Conservation (phyloP, 345 rosid species). For the Anastatica hierochuntica region DNA sequence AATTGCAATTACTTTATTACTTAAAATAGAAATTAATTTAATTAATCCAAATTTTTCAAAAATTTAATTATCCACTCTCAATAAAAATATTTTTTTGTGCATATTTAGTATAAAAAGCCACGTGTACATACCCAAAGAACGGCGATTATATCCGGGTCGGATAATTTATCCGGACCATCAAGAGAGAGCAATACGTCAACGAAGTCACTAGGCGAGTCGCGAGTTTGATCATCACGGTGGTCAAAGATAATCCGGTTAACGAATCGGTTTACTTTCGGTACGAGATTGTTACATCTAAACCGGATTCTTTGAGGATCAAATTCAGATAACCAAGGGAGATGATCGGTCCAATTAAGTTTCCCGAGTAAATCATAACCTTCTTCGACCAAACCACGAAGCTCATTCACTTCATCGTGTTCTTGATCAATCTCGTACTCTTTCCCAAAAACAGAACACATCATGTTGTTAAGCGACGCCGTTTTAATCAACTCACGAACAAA, state of each 20-base stretch:
- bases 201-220: slow-evolving; percentile 36
- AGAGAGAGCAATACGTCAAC: slow-evolving; percentile 59
- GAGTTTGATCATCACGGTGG: slow-evolving; percentile 31
- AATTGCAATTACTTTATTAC: not conserved
- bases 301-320: slow-evolving; percentile 63
- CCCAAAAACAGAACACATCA: slow-evolving; percentile 76
- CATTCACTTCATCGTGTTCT: slow-evolving; percentile 29
- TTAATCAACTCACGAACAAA: slow-evolving; percentile 42
- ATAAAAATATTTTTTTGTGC: too few species aligned
- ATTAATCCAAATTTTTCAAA: too few species aligned
- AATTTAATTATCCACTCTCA: too few species aligned
- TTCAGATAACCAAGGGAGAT: slow-evolving; percentile 50
- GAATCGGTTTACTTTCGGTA: slow-evolving; percentile 55
- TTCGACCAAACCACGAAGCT: slow-evolving; percentile 44
- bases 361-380: slow-evolving; percentile 67
- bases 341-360: slow-evolving; percentile 61
- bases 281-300: slow-evolving; percentile 49
- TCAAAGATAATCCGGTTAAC: slow-evolving; percentile 45
- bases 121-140: slow-evolving; percentile 62
- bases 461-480: slow-evolving; percentile 58
- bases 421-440: slow-evolving; percentile 34
- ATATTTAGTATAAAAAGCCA: too few species aligned
- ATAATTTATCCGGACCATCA: slow-evolving; percentile 40
- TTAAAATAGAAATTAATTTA: not conserved
- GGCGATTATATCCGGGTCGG: slow-evolving; percentile 57